phyloP scores from a whole-genome alignment of 345 rosid species.

The Eucalyptus albens region DNA sequence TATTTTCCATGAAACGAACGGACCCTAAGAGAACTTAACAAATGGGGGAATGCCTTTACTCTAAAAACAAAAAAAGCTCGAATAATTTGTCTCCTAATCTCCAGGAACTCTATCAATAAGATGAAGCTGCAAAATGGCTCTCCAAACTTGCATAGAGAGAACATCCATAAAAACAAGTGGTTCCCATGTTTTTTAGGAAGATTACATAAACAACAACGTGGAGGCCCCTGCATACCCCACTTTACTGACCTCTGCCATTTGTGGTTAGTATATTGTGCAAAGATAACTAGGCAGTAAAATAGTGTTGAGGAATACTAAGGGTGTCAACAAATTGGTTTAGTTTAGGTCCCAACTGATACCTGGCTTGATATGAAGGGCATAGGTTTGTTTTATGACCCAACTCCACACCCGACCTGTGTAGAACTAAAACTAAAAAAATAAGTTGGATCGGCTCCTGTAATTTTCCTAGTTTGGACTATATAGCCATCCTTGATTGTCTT shows the following conservation, averaged over 20 bases:
- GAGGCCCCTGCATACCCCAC: not conserved
- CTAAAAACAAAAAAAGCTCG: not conserved
- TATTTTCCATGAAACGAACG: rapidly evolving
- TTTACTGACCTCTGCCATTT: not conserved
- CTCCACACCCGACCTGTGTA: not conserved
- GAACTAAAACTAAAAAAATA: not conserved
- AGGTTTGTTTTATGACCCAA: not conserved
- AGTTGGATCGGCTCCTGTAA: not conserved
- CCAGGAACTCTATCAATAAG: not conserved
- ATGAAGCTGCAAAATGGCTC: not conserved
- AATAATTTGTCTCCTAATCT: too few species aligned
- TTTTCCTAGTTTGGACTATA: not conserved
- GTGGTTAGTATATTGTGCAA: not conserved
- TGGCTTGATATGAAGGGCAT: not conserved
- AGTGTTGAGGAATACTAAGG: too few species aligned
- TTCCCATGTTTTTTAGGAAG: too few species aligned
- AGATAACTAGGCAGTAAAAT: not conserved
- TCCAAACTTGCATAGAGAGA: not conserved
- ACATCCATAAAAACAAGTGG: not conserved
- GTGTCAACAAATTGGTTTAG: too few species aligned
- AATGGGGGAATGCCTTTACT: not conserved
- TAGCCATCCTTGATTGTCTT: not conserved
- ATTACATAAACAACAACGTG: not conserved
- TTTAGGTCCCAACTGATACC: too few species aligned
- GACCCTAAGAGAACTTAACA: not conserved